Evolutionary conservation across 805 yeast species (phyloP).

Genomic region (Wickerhamomyces chaumierensis): DNA sequence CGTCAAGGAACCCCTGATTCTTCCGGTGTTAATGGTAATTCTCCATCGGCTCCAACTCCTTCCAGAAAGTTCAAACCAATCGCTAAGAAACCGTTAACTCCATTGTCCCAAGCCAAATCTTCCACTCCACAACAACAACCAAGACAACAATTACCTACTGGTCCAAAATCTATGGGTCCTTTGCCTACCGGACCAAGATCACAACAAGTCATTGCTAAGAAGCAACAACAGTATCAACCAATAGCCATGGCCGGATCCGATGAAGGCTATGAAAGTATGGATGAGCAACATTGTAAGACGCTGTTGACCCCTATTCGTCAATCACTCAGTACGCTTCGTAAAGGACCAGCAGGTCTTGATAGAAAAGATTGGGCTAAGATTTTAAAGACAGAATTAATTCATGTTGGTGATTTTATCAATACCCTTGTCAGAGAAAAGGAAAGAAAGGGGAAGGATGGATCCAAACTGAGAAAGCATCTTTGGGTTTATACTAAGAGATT

Average conservation of each 20-base stretch:
- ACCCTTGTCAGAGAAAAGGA: conserved; percentile 21
- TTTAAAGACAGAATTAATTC: conserved; percentile 54
- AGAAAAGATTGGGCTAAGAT: conserved; percentile 70
- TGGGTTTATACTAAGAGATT: conserved; percentile 79
- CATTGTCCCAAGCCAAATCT: not conserved
- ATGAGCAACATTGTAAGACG: conserved; percentile 55
- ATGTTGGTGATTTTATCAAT: conserved; percentile 64
- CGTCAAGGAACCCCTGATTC: not conserved
- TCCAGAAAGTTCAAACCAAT: conserved; percentile 2
- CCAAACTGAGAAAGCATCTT: conserved; percentile 45
- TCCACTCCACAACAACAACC: not conserved
- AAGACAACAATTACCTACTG: not conserved
- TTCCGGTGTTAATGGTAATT: not conserved
- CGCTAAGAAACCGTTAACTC: conserved; percentile 2
- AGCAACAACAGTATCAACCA: not conserved
- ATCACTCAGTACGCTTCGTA: conserved; percentile 53
- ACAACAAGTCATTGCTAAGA: not conserved
- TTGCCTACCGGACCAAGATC: not conserved
- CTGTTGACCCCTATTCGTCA: conserved; percentile 55
- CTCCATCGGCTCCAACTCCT: not conserved
- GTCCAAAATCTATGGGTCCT: conserved; percentile 4
- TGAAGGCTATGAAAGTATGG: conserved; percentile 67
- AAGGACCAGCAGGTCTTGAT: conserved; percentile 64
- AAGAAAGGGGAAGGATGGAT: conserved; percentile 18
- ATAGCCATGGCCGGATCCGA: conserved; percentile 17